A percentile compares a stretch with the other conserved stretches of the same genome.
phyloP scores from a whole-genome alignment of 805 yeast species.

The Wickerhamomyces mucosus region DNA sequence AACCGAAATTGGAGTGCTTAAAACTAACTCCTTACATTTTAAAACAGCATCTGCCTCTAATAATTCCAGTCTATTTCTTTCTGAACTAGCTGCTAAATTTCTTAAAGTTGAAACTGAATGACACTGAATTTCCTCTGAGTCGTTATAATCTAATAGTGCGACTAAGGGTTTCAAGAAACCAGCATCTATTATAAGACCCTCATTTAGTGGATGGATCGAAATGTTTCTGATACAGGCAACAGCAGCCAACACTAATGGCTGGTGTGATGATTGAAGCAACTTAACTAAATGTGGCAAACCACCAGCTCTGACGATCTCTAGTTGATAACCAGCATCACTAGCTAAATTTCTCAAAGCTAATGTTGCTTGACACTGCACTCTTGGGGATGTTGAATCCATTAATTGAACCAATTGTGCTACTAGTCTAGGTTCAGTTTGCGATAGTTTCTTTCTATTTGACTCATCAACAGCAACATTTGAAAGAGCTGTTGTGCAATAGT shows the following conservation, averaged over 20 bases:
- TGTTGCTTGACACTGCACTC: conserved; percentile 98
- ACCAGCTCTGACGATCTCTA: conserved; percentile 91
- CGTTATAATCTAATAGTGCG: conserved; percentile 69
- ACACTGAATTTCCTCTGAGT: conserved; percentile 94
- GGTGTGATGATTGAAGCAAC: conserved; percentile 78
- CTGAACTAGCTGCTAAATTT: conserved; percentile 92
- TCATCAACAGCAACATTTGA: conserved; percentile 97
- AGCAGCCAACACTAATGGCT: conserved; percentile 88
- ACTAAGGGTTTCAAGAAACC: conserved; percentile 93
- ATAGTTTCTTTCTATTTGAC: conserved; percentile 73
- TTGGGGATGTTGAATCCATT: conserved; percentile 88
- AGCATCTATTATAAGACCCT: conserved; percentile 91
- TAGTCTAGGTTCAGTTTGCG: conserved; percentile 87
- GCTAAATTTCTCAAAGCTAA: conserved; percentile 93
- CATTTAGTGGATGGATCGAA: conserved; percentile 93
- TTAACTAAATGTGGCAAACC: conserved; percentile 93
- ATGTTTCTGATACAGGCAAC: conserved; percentile 98
- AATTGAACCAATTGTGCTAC: conserved; percentile 80
- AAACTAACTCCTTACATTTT: conserved; percentile 81
- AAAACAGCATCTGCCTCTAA: conserved; percentile 93
- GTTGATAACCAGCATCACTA: conserved; percentile 89
- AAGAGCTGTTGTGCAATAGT: conserved; percentile 95
- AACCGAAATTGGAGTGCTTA: conserved; percentile 80
- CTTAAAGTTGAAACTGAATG: conserved; percentile 95
- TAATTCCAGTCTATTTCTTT: conserved; percentile 83